Base-by-base conservation (phyloP, 495 filamentous ascomycete genomes). In the Rusavskia elegans region DNA sequence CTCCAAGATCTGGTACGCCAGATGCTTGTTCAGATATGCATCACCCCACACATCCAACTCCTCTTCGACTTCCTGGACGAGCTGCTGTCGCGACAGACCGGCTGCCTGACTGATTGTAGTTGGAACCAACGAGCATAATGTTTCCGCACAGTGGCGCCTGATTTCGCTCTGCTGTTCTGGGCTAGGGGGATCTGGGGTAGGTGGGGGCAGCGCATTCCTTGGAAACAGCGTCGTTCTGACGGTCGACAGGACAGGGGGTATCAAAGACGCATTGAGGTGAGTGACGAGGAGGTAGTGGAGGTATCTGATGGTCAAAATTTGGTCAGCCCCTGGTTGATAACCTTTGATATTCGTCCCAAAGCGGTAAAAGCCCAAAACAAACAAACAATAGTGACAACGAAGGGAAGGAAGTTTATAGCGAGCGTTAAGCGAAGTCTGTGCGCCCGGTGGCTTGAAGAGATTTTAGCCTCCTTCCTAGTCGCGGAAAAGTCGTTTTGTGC, bases 11-110 rank as follows among this genome's bases (percentile, higher is more conserved):
- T 74, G 69, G 57, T 90, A 93, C 41, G 89, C 64, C 10, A 98
- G 66, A 64, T 97, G 89, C 66, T 85, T 90, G 68, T 96, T 97
- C 63, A 85, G 79, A 66, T 94, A 96, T 11, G 73, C 74, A 64
- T 94, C 86, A 2, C 73, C 74, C 60, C 94, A 84, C 16, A 86
- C 68, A 57, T 87, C 82, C 19, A 96, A 73, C 23, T 84, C 69
- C 52, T 60, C 64, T 45, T 74, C 78, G 36, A 82, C 70, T 57
- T 76, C 68, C 40, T 50, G 48, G 7, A 66, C 63, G 46, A 63
- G 61, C 36, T 66, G 61, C 36, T 68, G 65, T 11, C 51, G 56
- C 23, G 58, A 50, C 39, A 59, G 45, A 44, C 62, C 57, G 25
- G 66, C 23, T 16, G 44, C 19, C 9, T n/a, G 19, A 23, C 14